Evolutionary conservation across 1,284 basidiomycete genomes (phyloP).

Genomic region (Neolentinus lepideus): DNA sequence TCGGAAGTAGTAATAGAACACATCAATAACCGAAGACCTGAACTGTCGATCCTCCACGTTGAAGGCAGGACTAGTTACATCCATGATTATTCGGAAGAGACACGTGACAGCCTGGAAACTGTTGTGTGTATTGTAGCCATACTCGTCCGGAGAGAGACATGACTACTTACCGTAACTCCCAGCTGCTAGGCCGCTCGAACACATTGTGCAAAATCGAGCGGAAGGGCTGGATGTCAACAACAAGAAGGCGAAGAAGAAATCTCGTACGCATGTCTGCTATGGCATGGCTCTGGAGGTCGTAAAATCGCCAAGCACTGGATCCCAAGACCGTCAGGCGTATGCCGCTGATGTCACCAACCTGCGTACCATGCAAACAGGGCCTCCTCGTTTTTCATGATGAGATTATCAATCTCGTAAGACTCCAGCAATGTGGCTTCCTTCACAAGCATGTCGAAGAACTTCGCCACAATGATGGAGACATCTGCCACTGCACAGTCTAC

Average conservation of each 20-base stretch:
- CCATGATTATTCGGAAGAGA: constrained; percentile 56
- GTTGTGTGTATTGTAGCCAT: not conserved
- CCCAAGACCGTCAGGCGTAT: not conserved
- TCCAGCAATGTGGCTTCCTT: constrained; percentile 52
- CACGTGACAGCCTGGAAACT: constrained; percentile 35
- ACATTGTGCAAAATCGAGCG: constrained; percentile 35
- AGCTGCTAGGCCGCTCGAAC: constrained; percentile 26
- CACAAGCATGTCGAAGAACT: constrained; percentile 54
- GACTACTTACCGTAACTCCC: constrained; percentile 40
- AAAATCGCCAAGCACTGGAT: constrained; percentile 57
- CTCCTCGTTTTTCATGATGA: constrained; percentile 53
- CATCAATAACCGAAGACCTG: constrained; percentile 47
- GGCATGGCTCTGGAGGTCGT: constrained; percentile 46
- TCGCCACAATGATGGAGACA: constrained; percentile 45
- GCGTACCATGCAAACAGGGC: constrained; percentile 50
- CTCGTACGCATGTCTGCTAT: constrained; percentile 43
- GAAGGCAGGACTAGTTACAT: constrained; percentile 55
- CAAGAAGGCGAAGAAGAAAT: constrained; percentile 50
- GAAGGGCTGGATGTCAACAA: constrained; percentile 57
- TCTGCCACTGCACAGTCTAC: constrained; percentile 41
- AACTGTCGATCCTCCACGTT: constrained; percentile 57
- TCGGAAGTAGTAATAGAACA: constrained; percentile 57
- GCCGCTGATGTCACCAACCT: not conserved
- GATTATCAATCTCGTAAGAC: constrained; percentile 61
- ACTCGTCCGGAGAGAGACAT: not conserved